Evolutionary conservation across 2,329 filamentous ascomycete genomes (phyloP).

Genomic region (Mycosphaerella arachidis): DNA sequence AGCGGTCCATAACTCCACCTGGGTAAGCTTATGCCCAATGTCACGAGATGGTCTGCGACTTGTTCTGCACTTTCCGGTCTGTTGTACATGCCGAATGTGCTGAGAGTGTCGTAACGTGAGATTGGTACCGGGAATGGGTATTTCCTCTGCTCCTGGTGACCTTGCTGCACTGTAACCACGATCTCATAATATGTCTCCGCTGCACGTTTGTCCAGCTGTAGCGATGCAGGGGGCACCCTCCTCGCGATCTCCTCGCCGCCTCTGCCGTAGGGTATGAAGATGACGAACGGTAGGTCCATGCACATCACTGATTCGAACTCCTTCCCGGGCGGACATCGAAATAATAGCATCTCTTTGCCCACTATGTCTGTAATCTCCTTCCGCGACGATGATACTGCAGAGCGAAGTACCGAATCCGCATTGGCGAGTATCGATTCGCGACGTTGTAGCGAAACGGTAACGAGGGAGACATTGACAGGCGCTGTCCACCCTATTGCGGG

Average conservation of each 20-base stretch:
- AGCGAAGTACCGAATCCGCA: conserved; percentile 89
- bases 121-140: conserved; percentile 88
- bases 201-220: conserved; percentile 87
- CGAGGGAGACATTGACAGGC: conserved; percentile 84
- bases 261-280: conserved; percentile 93
- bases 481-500: conserved; percentile 80
- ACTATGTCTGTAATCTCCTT: conserved; percentile 90
- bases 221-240: conserved; percentile 83
- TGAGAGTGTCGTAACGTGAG: conserved; percentile 89
- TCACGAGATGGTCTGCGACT: conserved; percentile 85
- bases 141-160: conserved; percentile 79
- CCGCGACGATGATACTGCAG: conserved; percentile 74
- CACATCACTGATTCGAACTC: conserved; percentile 84
- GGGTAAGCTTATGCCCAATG: conserved; percentile 83
- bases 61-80: conserved; percentile 82
- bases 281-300: conserved; percentile 95
- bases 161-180: conserved; percentile 91
- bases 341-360: conserved; percentile 90
- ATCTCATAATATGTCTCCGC: conserved; percentile 97
- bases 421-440: conserved; percentile 95
- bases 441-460: conserved; percentile 88
- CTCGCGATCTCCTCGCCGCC: conserved; percentile 85
- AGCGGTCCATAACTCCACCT: conserved; percentile 95
- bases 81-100: conserved; percentile 99
- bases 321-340: conserved; percentile 75